Percentiles rank a stretch among this genome's conserved stretches.
Conservation (phyloP, 225 moss, liverwort and hornwort genomes). For the Rhytidiadelphus loreus region DNA sequence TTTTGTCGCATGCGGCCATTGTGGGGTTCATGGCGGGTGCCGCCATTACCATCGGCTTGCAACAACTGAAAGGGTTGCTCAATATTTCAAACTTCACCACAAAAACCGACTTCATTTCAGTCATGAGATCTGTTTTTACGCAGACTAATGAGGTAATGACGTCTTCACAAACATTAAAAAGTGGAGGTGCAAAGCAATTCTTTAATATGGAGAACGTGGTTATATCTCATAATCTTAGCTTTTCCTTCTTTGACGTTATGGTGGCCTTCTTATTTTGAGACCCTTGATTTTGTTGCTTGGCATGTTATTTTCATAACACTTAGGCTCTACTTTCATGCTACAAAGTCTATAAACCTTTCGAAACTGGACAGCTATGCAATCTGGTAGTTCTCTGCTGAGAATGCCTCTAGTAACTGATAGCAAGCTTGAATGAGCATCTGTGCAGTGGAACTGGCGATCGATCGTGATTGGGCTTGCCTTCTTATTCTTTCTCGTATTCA, state of each 20-base stretch:
- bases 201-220: neutral
- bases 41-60: constrained; percentile 65
- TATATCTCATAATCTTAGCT: neutral
- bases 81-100: constrained; percentile 56
- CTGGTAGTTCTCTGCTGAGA: neutral
- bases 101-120: constrained; percentile 55
- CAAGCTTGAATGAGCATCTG: neutral
- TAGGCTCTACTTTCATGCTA: neutral
- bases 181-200: neutral
- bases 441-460: constrained; percentile 87
- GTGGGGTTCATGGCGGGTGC: constrained; percentile 95
- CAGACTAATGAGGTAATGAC: constrained; percentile 18
- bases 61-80: constrained; percentile 66
- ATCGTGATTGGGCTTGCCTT: constrained; percentile 55
- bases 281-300: neutral
- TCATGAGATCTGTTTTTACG: constrained; percentile 48
- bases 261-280: neutral
- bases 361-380: neutral
- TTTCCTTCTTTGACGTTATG: neutral
- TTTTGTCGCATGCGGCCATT: constrained; percentile 77
- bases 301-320: neutral
- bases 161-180: neutral
- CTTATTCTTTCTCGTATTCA: constrained; percentile 20
- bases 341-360: neutral
- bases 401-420: neutral